Percentiles rank a stretch among this genome's conserved stretches.
phyloP scores from a whole-genome alignment of 2,329 filamentous ascomycete species.

The Phaeosphaeria sp. region DNA sequence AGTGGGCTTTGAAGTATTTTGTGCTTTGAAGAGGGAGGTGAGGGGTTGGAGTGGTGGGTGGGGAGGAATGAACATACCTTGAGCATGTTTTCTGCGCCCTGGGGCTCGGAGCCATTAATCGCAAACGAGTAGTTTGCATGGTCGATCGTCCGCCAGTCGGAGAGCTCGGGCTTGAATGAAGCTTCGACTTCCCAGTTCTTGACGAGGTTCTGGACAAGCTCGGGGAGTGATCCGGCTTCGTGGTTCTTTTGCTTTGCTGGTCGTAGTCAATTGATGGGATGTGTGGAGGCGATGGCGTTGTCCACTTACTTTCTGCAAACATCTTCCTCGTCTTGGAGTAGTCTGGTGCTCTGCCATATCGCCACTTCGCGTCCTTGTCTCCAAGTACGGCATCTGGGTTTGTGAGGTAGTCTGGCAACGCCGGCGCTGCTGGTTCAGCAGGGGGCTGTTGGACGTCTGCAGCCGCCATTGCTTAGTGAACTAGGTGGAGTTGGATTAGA shows the following conservation, averaged over 20 bases:
- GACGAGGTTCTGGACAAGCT: constrained; percentile 72
- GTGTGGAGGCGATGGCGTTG: background rate
- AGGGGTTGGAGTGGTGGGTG: background rate
- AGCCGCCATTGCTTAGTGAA: constrained; percentile 31
- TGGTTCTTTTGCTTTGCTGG: constrained; percentile 66
- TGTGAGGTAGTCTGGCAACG: constrained; percentile 64
- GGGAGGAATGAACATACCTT: constrained; percentile 32
- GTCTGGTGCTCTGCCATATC: constrained; percentile 67
- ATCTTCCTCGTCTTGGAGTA: constrained; percentile 69
- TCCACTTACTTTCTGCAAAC: constrained; percentile 63
- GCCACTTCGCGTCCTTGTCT: constrained; percentile 63
- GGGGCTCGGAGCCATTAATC: constrained; percentile 66
- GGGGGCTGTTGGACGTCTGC: constrained; percentile 34
- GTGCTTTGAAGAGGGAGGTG: too few relatives aligned
- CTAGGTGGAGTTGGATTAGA: background rate
- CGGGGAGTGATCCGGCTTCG: constrained; percentile 61
- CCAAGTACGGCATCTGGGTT: constrained; percentile 65
- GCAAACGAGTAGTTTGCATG: constrained; percentile 66
- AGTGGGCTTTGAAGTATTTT: too few relatives aligned
- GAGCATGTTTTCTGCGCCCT: constrained; percentile 69
- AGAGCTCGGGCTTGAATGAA: constrained; percentile 67
- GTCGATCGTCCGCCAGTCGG: constrained; percentile 72
- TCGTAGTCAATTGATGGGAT: background rate
- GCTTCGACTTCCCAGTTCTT: constrained; percentile 79
- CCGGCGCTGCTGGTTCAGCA: constrained; percentile 42